Conservation (phyloP, 1,284 basidiomycete genomes). For the Sparassis latifolia region DNA sequence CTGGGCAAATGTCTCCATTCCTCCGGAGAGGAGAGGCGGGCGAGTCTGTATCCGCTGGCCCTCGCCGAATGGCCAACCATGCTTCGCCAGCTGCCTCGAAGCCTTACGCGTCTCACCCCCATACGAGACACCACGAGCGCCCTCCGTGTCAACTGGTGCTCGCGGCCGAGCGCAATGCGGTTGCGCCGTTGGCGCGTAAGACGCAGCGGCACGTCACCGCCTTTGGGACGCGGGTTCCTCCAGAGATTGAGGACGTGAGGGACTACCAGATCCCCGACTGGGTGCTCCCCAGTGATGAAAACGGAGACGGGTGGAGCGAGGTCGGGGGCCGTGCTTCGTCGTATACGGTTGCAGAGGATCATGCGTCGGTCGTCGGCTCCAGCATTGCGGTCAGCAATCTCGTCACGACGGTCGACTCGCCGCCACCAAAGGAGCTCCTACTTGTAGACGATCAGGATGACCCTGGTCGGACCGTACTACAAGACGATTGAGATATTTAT, state of each 20-base stretch:
- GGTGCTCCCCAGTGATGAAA: constrained; percentile 17
- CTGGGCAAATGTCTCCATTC: background rate
- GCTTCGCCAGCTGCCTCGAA: constrained; percentile 3
- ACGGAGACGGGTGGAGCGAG: background rate
- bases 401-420: too few relatives aligned
- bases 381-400: too few relatives aligned
- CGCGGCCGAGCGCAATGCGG: constrained; percentile 42
- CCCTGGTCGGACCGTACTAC: too few relatives aligned
- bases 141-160: constrained; percentile 36
- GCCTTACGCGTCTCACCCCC: constrained; percentile 12
- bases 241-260: constrained; percentile 35
- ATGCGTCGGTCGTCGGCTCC: too few relatives aligned
- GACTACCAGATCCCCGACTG: constrained; percentile 45
- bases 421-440: too few relatives aligned
- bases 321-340: too few relatives aligned
- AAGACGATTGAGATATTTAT: too few relatives aligned
- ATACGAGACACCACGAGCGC: constrained; percentile 16
- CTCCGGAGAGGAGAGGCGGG: background rate
- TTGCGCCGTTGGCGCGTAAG: constrained; percentile 38
- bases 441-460: too few relatives aligned
- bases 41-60: constrained; percentile 10
- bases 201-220: constrained; percentile 47
- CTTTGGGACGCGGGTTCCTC: constrained; percentile 49
- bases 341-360: too few relatives aligned
- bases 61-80: constrained; percentile 2